These are phyloP conservation scores for Plantago elongata DNA, from an alignment of 257 asterid species.

Conservation along the genomic window DNA sequence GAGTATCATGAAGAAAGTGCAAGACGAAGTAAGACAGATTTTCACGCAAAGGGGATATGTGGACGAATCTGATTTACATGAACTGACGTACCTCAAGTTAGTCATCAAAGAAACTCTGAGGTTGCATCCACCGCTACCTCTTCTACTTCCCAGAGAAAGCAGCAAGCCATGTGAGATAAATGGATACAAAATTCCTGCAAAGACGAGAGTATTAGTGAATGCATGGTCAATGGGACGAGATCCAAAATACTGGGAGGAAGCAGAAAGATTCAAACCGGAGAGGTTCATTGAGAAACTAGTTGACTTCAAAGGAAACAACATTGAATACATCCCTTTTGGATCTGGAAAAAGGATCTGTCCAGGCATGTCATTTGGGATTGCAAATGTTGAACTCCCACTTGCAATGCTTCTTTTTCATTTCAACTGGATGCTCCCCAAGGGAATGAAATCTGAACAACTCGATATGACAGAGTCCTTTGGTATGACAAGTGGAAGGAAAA, in stretches of 20 bases:
- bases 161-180: conserved; percentile 6
- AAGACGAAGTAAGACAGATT: conserved; percentile 13
- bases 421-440: conserved; percentile 22
- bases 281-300: conserved; percentile 8
- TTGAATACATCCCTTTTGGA: conserved; percentile 21
- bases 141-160: conserved; percentile 17
- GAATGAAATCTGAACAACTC: conserved; percentile 13
- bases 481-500: conserved; percentile 8
- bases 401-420: conserved; percentile 21
- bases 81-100: conserved; percentile 11
- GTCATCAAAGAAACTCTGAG: background rate
- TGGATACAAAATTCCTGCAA: conserved; percentile 14
- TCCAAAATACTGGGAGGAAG: conserved; percentile 16
- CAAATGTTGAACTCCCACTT: conserved; percentile 17
- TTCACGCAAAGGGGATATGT: conserved; percentile 3
- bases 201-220: conserved; percentile 7
- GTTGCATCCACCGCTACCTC: conserved; percentile 14
- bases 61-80: background rate
- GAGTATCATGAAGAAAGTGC: conserved; percentile 6
- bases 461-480: conserved; percentile 21
- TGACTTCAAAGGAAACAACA: conserved; percentile 5
- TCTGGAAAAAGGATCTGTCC: conserved; percentile 25
- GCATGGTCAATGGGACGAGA: background rate
- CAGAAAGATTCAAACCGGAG: conserved; percentile 19
- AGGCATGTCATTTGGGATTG: conserved; percentile 17